Evolutionary conservation across 2,329 filamentous ascomycete species (phyloP).

Genomic region (Neofusicoccum kwambonambiense): DNA sequence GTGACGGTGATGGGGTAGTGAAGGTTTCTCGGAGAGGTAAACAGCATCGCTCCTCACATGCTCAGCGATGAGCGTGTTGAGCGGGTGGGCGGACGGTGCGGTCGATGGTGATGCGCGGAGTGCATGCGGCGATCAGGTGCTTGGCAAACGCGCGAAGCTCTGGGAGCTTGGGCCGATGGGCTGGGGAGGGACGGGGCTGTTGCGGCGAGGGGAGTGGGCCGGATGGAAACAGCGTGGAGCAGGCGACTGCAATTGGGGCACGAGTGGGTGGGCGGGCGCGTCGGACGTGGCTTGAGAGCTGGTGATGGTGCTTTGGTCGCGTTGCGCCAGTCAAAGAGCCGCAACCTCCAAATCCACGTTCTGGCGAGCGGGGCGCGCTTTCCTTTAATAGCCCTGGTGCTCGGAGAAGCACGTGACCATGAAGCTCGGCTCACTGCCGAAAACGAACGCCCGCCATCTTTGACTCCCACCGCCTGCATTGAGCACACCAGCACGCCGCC

Average conservation of each 20-base stretch:
- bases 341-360: constrained; percentile 18
- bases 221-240: neutral
- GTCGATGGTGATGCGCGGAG: neutral
- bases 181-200: neutral
- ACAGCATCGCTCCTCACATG: constrained; percentile 44
- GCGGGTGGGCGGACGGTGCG: neutral
- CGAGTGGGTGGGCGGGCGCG: constrained; percentile 7
- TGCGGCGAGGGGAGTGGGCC: neutral
- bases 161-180: constrained; percentile 17
- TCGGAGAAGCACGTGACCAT: neutral
- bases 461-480: neutral
- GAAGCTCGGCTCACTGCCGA: constrained; percentile 1
- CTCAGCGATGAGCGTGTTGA: constrained; percentile 26
- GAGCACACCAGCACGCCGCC: neutral
- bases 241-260: constrained; percentile 2
- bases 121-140: constrained; percentile 13
- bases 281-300: constrained; percentile 6
- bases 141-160: constrained; percentile 15
- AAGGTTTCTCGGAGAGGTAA: constrained; percentile 55
- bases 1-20: constrained; percentile 93
- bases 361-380: constrained; percentile 15
- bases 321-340: constrained; percentile 16
- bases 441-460: constrained; percentile 2
- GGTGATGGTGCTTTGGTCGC: constrained; percentile 12
- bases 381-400: constrained; percentile 13